Conservation (phyloP, 495 filamentous ascomycete genomes). For the Schizothecium vesticola region DNA sequence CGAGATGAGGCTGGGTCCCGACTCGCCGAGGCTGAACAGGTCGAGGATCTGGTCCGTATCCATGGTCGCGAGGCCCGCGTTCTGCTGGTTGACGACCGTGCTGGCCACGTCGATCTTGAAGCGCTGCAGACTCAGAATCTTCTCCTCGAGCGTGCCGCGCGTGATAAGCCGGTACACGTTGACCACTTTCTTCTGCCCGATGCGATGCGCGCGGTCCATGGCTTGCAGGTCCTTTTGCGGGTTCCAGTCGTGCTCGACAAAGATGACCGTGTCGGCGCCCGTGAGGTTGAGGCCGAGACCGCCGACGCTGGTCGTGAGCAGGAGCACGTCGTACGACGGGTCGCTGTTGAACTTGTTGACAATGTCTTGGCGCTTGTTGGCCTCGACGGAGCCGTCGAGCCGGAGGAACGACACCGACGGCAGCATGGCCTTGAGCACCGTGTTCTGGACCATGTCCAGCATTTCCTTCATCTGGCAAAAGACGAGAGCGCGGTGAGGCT, state of each 20-base stretch:
- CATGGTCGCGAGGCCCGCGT: constrained; percentile 88
- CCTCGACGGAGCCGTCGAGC: constrained; percentile 86
- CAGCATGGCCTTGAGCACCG: constrained; percentile 78
- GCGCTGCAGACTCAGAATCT: constrained; percentile 95
- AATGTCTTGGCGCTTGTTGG: constrained; percentile 85
- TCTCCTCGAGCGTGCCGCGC: constrained; percentile 93
- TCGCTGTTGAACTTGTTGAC: constrained; percentile 98
- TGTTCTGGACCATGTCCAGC: constrained; percentile 94
- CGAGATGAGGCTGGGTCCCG: constrained; percentile 54
- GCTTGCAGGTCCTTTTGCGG: constrained; percentile 97
- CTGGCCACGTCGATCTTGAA: constrained; percentile 99
- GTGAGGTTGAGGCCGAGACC: constrained; percentile 93
- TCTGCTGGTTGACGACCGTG: constrained; percentile 98
- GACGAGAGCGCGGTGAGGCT: constrained; percentile 88
- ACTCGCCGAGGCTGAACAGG: constrained; percentile 87
- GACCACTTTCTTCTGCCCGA: constrained; percentile 98
- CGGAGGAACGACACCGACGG: constrained; percentile 85
- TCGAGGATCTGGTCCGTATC: constrained; percentile 97
- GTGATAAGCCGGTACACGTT: constrained; percentile 98
- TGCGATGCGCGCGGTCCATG: constrained; percentile 97
- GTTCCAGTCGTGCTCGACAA: constrained; percentile 99
- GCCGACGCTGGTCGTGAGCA: constrained; percentile 91
- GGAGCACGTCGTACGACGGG: constrained; percentile 86
- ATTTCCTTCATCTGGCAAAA: constrained; percentile 99
- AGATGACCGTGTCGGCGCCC: constrained; percentile 96